Percentiles rank a stretch among this genome's conserved stretches.
Conservation (phyloP, 495 filamentous ascomycete genomes). For the Durotheca rogersii region DNA sequence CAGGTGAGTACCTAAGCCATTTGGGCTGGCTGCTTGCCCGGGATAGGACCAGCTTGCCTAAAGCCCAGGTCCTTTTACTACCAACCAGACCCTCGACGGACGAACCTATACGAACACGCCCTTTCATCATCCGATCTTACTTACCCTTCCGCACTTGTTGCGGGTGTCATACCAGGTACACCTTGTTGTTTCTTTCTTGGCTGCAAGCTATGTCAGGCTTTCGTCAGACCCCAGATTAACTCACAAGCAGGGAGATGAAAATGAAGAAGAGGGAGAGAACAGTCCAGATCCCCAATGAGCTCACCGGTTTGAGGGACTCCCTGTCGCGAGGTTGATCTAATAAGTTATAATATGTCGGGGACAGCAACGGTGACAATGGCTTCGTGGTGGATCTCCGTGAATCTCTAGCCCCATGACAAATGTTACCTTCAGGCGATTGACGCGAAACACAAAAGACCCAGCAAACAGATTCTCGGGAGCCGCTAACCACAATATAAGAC, state of each 20-base stretch:
- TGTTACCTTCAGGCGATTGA: constrained; percentile 10
- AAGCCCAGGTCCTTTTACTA: too few species aligned
- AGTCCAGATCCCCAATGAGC: neutral
- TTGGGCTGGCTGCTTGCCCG: too few species aligned
- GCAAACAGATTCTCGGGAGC: constrained; percentile 11
- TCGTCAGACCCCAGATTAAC: too few species aligned
- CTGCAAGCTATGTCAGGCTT: too few species aligned
- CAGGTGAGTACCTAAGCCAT: too few species aligned
- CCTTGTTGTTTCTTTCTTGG: too few species aligned
- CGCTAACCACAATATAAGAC: constrained; percentile 12
- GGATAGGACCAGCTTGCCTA: too few species aligned
- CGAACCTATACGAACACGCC: too few species aligned
- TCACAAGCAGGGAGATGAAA: neutral
- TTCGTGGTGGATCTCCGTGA: constrained; percentile 6
- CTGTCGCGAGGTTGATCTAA: constrained; percentile 7
- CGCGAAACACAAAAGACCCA: constrained; percentile 11
- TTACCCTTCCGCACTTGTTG: too few species aligned
- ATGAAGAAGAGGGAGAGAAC: neutral
- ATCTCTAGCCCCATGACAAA: constrained; percentile 11
- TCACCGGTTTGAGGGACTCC: constrained; percentile 1
- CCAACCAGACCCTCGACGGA: too few species aligned
- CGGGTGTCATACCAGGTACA: too few species aligned
- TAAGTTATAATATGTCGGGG: constrained; percentile 6
- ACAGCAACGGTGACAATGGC: constrained; percentile 12
- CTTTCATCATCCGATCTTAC: too few species aligned